A percentile compares a stretch with the other conserved stretches of the same genome.
phyloP scores from a whole-genome alignment of 2,329 filamentous ascomycete species.

The Nothomitra cinnamomea region DNA sequence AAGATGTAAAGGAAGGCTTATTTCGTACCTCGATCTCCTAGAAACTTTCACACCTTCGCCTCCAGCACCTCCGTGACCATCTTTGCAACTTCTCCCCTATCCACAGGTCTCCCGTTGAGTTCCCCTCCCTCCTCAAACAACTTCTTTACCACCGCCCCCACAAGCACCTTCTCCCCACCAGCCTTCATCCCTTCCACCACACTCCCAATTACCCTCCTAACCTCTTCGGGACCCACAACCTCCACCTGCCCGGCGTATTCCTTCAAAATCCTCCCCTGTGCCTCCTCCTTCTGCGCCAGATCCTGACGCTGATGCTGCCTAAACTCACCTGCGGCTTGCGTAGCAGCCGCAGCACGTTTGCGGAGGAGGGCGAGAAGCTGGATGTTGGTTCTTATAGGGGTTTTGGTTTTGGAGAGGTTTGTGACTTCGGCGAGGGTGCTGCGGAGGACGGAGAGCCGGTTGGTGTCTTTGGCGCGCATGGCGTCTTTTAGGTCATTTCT shows the following conservation, averaged over 20 bases:
- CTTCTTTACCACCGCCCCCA: slow-evolving; percentile 25
- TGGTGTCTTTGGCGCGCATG: slow-evolving; percentile 31
- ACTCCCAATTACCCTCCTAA: slow-evolving; percentile 21
- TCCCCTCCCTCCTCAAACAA: slow-evolving; percentile 24
- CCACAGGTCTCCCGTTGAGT: slow-evolving; percentile 27
- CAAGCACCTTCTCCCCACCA: slow-evolving; percentile 20
- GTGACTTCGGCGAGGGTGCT: slow-evolving; percentile 31
- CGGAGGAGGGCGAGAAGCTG: slow-evolving; percentile 28
- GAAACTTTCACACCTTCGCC: slow-evolving; percentile 9
- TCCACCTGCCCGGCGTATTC: slow-evolving; percentile 27
- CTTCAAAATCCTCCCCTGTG: slow-evolving; percentile 26
- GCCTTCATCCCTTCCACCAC: slow-evolving; percentile 21
- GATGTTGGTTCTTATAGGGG: slow-evolving; percentile 28
- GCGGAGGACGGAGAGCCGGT: slow-evolving; percentile 26
- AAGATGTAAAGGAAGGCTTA: neutral
- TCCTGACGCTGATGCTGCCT: slow-evolving; percentile 24
- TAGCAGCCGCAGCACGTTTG: slow-evolving; percentile 24
- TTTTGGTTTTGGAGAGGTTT: slow-evolving; percentile 28
- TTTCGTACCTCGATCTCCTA: neutral
- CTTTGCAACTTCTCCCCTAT: slow-evolving; percentile 24
- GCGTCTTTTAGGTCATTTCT: slow-evolving; percentile 28
- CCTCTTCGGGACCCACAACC: slow-evolving; percentile 24
- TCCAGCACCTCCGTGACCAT: slow-evolving; percentile 22
- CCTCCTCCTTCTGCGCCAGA: slow-evolving; percentile 27
- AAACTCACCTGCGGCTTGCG: slow-evolving; percentile 26